These are phyloP conservation scores for Wickerhamiella alocasiicola DNA, from an alignment of 805 yeast genomes.

Conservation along the genomic window DNA sequence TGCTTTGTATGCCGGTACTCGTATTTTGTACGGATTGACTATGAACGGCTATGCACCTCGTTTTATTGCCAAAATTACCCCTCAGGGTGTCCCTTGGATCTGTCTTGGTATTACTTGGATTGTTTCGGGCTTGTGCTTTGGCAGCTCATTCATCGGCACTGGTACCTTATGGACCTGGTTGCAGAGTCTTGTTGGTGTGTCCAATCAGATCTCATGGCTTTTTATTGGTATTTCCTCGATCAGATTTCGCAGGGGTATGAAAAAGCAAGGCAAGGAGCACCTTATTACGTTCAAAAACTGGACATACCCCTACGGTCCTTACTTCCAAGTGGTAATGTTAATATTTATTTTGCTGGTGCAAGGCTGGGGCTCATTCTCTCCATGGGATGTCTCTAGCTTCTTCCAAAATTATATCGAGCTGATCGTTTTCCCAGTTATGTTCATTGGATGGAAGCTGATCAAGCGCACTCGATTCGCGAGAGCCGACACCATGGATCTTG, in stretches of 20 bases:
- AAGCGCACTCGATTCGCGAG: conserved; percentile 53
- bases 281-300: conserved; percentile 37
- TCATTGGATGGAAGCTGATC: conserved; percentile 45
- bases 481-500: conserved; percentile 64
- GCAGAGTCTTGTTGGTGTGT: conserved; percentile 48
- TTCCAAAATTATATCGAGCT: conserved; percentile 57
- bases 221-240: conserved; percentile 42
- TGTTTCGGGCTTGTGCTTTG: conserved; percentile 47
- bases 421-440: conserved; percentile 40
- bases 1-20: conserved; percentile 51
- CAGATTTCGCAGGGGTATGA: conserved; percentile 39
- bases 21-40: conserved; percentile 50
- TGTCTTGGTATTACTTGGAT: conserved; percentile 39
- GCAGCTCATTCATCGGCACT: conserved; percentile 41
- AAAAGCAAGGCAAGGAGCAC: conserved; percentile 31
- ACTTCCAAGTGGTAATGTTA: conserved; percentile 35
- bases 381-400: conserved; percentile 54
- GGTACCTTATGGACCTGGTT: conserved; percentile 44
- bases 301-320: conserved; percentile 41
- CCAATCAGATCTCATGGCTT: conserved; percentile 54
- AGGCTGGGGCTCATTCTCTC: conserved; percentile 51
- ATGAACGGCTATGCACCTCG: conserved; percentile 47
- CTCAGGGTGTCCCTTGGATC: conserved; percentile 40
- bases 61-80: conserved; percentile 35
- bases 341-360: conserved; percentile 43